Conservation (phyloP, 1,139 yeast species). For the Schizosaccharomyces versatilis region DNA sequence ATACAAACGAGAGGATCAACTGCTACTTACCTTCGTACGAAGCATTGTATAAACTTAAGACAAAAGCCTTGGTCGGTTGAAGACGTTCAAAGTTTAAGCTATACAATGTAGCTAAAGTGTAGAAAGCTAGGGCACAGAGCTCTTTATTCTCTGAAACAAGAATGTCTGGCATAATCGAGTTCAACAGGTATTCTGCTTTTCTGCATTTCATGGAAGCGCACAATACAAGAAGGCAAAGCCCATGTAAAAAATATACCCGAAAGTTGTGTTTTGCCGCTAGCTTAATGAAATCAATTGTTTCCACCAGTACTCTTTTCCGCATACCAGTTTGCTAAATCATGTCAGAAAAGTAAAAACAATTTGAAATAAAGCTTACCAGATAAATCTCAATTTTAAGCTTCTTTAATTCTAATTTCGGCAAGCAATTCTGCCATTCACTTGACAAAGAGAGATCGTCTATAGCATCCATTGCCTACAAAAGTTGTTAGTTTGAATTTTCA, state of each 20-base stretch:
- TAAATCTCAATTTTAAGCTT: background rate
- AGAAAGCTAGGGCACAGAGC: background rate
- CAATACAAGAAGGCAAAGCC: background rate
- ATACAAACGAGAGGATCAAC: background rate
- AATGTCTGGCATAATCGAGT: background rate
- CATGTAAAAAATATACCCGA: background rate
- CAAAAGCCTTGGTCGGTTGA: background rate
- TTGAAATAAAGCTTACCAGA: background rate
- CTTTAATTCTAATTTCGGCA: background rate
- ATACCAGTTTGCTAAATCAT: background rate
- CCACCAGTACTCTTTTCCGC: background rate
- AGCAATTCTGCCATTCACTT: background rate
- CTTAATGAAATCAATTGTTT: background rate
- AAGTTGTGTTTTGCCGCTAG: background rate
- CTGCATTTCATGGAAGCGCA: background rate
- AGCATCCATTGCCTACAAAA: background rate
- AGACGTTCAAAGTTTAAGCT: background rate
- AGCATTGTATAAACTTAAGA: background rate
- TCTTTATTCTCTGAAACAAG: background rate
- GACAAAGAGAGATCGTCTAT: background rate
- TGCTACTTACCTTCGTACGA: background rate
- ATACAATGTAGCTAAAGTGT: background rate
- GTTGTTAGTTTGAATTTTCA: background rate
- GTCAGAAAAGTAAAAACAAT: background rate
- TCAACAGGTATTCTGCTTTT: background rate